Evolutionary conservation across 495 filamentous ascomycete genomes (phyloP), one percentile per base, ranked within the genome.

Genomic region (Penicillium steckii): DNA sequence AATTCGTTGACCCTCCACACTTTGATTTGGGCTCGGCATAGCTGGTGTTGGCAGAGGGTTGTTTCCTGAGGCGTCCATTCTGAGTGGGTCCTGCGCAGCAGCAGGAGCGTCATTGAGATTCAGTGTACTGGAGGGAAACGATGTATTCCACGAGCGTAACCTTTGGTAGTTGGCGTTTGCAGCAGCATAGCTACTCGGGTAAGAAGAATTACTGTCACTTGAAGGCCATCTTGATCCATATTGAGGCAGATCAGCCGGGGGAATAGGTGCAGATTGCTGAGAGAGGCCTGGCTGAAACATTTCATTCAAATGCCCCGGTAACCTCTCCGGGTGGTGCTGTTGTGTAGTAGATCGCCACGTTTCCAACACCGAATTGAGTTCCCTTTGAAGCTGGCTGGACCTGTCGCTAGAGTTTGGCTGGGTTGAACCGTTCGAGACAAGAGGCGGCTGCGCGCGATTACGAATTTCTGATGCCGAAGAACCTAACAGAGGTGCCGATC

Each of bases 391-490:
- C 15, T 18, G 33, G 18, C 18, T 6, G 6, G 13, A 37, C 8
- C 33, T 37, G 33, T 15, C 33, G 15, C 18, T 13, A 17, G 33
- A 37, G 13, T 15, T n/a, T 0, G 8, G 33, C n/a, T n/a, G 10
- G n/a, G 18, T n/a, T 15, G 33, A 8, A 27, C 10, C 33, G 33
- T 37, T 17, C 8, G 33, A 15, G 3, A 15, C 8, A 17, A 18
- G 33, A n/a, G 38, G 22, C 3, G 23, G 23, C 5, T 32, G 46
- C 7, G 52, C 59, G 47, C 58, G 42, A 33, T 50, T 53, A 38
- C 49, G 46, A 21, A 61, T 21, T 47, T 45, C 56, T 41, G 56
- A 50, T 7, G 27, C 49, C 12, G 44, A 18, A 4, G 23, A 5
- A 5, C 18, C 27, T 17, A 5, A 19, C 5, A n/a, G 26, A 32